Percentiles rank a stretch among this genome's conserved stretches.
Evolutionary conservation across 2,329 filamentous ascomycete genomes (phyloP).

Genomic region (Reticulascus tulasneorum): DNA sequence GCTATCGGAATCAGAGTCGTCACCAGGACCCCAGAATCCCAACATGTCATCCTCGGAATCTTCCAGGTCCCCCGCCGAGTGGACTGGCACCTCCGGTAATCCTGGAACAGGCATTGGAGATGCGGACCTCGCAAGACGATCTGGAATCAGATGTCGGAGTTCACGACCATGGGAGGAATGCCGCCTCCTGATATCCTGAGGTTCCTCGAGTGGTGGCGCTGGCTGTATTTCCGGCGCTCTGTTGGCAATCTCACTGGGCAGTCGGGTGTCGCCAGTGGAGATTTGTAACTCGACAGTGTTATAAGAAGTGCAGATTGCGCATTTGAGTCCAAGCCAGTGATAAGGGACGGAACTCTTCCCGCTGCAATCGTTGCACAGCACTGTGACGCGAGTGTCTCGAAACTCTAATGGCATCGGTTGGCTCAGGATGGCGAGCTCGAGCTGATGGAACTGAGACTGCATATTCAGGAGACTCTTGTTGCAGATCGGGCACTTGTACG

Average conservation of each 20-base stretch:
- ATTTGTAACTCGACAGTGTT: slow-evolving; percentile 66
- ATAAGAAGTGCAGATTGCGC: slow-evolving; percentile 67
- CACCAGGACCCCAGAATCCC: slow-evolving; percentile 46
- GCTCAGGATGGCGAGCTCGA: slow-evolving; percentile 79
- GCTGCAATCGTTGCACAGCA: slow-evolving; percentile 93
- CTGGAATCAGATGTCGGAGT: slow-evolving; percentile 27
- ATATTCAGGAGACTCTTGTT: slow-evolving; percentile 97
- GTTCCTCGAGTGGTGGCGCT: slow-evolving; percentile 1
- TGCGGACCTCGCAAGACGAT: slow-evolving; percentile 30
- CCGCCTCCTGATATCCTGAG: slow-evolving; percentile 22
- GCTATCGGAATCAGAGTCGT: slow-evolving; percentile 41
- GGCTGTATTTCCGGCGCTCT: not conserved
- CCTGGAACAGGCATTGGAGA: slow-evolving; percentile 7
- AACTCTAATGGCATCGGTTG: slow-evolving; percentile 93
- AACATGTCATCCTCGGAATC: slow-evolving; percentile 44
- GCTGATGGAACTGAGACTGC: slow-evolving; percentile 88
- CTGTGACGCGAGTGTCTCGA: slow-evolving; percentile 70
- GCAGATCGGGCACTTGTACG: slow-evolving; percentile 96
- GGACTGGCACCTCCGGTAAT: slow-evolving; percentile 10
- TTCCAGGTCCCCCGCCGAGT: slow-evolving; percentile 29
- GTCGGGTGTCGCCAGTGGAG: slow-evolving; percentile 34
- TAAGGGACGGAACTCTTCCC: slow-evolving; percentile 82
- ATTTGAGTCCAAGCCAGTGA: slow-evolving; percentile 94
- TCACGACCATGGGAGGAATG: slow-evolving; percentile 35
- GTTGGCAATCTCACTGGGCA: not conserved